Percentiles rank a stretch among this genome's conserved stretches.
These are phyloP conservation scores for Lepidium sativum DNA, from an alignment of 345 rosid species.

Conservation along the genomic window DNA sequence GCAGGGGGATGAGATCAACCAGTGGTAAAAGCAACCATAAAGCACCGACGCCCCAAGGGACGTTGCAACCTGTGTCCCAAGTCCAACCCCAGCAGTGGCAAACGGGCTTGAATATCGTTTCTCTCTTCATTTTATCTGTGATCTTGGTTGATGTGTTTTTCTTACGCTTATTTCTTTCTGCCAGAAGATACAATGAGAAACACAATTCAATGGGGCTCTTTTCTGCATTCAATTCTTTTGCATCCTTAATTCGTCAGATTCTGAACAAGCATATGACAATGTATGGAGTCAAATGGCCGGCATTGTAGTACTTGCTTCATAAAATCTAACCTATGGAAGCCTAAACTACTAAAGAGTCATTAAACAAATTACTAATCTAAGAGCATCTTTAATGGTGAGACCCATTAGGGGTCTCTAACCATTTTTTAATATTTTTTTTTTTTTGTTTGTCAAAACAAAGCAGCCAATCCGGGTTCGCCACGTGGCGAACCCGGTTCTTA, in stretches of 20 bases:
- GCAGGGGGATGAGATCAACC: slow-evolving; percentile 78
- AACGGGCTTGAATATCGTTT: slow-evolving; percentile 26
- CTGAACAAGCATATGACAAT: neutral
- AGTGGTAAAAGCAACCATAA: slow-evolving; percentile 75
- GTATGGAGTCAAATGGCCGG: neutral
- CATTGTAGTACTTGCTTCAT: neutral
- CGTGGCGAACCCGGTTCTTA: too few relatives aligned
- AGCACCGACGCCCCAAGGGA: slow-evolving; percentile 89
- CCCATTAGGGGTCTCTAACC: too few relatives aligned
- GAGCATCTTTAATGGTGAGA: too few relatives aligned
- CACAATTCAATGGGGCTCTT: neutral
- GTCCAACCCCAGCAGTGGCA: slow-evolving; percentile 76
- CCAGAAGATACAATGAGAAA: slow-evolving; percentile 8
- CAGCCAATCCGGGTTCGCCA: too few relatives aligned
- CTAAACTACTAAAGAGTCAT: too few relatives aligned
- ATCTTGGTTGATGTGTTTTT: slow-evolving; percentile 9
- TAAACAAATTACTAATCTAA: too few relatives aligned
- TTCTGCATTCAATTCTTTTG: neutral
- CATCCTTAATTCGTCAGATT: neutral
- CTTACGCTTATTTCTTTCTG: neutral
- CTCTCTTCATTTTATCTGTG: neutral
- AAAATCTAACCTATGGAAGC: neutral
- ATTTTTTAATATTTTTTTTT: too few relatives aligned
- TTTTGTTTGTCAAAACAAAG: too few relatives aligned
- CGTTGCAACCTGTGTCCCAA: slow-evolving; percentile 81